Conservation (phyloP, 2,329 filamentous ascomycete species). For the Penicillium freii region DNA sequence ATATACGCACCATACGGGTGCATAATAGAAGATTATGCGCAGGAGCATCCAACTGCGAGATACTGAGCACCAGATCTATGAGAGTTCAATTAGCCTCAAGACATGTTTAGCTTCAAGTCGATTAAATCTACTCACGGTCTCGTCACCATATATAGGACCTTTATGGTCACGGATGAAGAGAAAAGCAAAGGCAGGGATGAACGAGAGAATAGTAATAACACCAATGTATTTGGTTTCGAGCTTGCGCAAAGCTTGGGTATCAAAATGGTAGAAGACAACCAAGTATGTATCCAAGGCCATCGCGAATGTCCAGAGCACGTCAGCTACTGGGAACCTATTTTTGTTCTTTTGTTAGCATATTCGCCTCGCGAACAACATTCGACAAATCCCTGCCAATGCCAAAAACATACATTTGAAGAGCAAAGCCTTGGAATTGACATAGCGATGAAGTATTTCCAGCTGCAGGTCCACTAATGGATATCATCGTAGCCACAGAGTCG, state of each 20-base stretch:
- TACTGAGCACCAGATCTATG: conserved; percentile 42
- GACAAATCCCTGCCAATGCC: neutral
- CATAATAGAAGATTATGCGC: conserved; percentile 39
- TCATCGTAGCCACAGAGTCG: conserved; percentile 42
- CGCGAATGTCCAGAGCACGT: conserved; percentile 40
- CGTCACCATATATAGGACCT: conserved; percentile 39
- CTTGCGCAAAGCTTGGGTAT: conserved; percentile 29
- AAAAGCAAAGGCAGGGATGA: conserved; percentile 37
- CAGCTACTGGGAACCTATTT: conserved; percentile 38
- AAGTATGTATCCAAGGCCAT: conserved; percentile 41
- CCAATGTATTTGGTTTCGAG: conserved; percentile 36
- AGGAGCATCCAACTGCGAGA: conserved; percentile 38
- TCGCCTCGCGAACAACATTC: neutral
- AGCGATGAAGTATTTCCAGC: conserved; percentile 35
- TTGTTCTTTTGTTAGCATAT: neutral
- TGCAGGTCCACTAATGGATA: conserved; percentile 38
- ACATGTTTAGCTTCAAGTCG: neutral
- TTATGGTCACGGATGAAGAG: conserved; percentile 34
- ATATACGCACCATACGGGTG: conserved; percentile 34
- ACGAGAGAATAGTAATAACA: conserved; percentile 31
- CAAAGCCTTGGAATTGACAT: conserved; percentile 42
- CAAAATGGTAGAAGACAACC: conserved; percentile 39
- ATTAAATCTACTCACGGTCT: conserved; percentile 29
- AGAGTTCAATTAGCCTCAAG: neutral
- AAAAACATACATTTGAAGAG: conserved; percentile 37